phyloP scores from a whole-genome alignment of 352 stramenopile species.

The Globisporangium polare region DNA sequence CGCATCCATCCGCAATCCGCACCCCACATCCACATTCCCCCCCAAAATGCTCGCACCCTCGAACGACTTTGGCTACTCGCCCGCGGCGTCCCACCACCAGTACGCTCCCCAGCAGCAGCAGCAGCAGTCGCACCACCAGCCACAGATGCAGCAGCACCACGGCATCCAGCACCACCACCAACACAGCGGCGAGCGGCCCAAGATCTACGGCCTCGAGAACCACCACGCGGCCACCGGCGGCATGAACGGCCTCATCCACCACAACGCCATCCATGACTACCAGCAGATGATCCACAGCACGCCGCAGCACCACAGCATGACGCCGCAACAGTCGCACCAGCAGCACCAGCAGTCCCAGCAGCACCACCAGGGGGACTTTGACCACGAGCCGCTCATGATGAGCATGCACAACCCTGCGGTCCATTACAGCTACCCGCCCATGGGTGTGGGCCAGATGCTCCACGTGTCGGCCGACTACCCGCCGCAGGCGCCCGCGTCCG shows the following conservation, averaged over 20 bases:
- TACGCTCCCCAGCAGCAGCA: slow-evolving; percentile 26
- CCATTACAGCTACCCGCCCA: slow-evolving; percentile 31
- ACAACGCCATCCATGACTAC: slow-evolving; percentile 26
- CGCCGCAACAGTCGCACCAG: slow-evolving; percentile 37
- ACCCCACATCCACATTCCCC: not conserved
- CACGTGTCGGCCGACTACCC: slow-evolving; percentile 55
- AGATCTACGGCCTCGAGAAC: slow-evolving; percentile 46
- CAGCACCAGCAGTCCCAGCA: slow-evolving; percentile 50
- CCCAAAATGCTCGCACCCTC: slow-evolving; percentile 34
- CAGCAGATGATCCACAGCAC: slow-evolving; percentile 40
- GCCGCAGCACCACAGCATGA: slow-evolving; percentile 38
- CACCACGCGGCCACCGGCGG: slow-evolving; percentile 2
- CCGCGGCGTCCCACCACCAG: slow-evolving; percentile 11
- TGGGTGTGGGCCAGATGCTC: slow-evolving; percentile 48
- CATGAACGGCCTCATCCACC: slow-evolving; percentile 41
- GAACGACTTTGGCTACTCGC: slow-evolving; percentile 68
- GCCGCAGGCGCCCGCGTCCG: slow-evolving; percentile 21
- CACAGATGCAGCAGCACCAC: slow-evolving; percentile 15
- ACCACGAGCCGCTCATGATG: slow-evolving; percentile 61
- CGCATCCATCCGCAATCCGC: not conserved
- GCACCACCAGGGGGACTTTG: slow-evolving; percentile 42
- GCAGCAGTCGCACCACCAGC: no score
- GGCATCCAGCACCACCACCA: slow-evolving; percentile 32
- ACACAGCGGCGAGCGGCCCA: slow-evolving; percentile 54
- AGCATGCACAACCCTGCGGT: slow-evolving; percentile 41